Percentiles rank a stretch among this genome's conserved stretches.
Evolutionary conservation across 257 asterid species (phyloP).

Genomic region (Plectranthus barbatus): DNA sequence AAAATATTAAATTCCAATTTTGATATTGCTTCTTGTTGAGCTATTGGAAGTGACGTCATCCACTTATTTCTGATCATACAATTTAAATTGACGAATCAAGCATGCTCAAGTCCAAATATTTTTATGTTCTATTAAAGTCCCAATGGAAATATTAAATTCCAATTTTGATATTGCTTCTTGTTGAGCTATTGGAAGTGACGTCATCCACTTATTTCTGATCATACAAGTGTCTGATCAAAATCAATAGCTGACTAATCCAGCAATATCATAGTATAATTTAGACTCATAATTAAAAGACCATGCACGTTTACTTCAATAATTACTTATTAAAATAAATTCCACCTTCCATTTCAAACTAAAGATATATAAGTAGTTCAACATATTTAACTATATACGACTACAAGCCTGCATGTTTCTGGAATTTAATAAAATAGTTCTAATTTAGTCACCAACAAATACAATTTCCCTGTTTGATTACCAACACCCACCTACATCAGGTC

Average conservation of each 20-base stretch:
- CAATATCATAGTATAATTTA: too few species aligned
- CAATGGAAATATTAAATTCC: too few species aligned
- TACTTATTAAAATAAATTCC: not conserved
- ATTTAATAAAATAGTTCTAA: not conserved
- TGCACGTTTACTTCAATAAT: too few species aligned
- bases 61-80: not conserved
- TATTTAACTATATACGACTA: constrained; percentile 6
- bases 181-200: too few species aligned
- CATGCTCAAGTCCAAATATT: too few species aligned
- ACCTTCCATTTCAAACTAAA: not conserved
- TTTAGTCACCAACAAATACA: too few species aligned
- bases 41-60: not conserved
- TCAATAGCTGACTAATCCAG: not conserved
- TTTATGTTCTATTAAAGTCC: too few species aligned
- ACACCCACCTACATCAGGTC: constrained; percentile 30
- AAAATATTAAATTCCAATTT: too few species aligned
- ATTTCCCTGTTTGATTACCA: constrained; percentile 33
- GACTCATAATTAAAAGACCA: too few species aligned
- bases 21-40: too few species aligned
- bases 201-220: not conserved
- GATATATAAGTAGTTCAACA: constrained; percentile 22
- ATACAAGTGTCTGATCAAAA: not conserved
- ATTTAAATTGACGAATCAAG: too few species aligned
- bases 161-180: too few species aligned
- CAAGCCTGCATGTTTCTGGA: constrained; percentile 1